Evolutionary conservation across 108 stramenopile genomes (phyloP).

Genomic region (Pseudonitzschia multiseries): DNA sequence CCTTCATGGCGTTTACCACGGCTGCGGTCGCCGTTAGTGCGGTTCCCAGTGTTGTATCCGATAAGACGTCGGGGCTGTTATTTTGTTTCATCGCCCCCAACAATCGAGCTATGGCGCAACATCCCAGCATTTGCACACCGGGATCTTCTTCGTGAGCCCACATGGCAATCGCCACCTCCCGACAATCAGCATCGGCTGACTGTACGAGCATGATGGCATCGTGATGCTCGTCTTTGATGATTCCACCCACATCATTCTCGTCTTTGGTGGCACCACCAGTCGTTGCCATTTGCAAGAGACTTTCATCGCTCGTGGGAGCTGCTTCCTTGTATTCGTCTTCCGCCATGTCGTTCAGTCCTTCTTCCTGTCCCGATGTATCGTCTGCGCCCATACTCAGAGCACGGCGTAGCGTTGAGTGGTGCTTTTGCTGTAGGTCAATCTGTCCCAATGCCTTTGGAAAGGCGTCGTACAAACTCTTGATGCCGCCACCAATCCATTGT

Average conservation of each 20-base stretch:
- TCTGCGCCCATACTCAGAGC: conserved; percentile 54
- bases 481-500: conserved; percentile 87
- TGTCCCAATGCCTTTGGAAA: conserved; percentile 71
- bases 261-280: conserved; percentile 39
- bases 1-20: conserved; percentile 87
- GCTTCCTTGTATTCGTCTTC: conserved; percentile 42
- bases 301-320: conserved; percentile 3
- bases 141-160: conserved; percentile 91
- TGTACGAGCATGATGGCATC: conserved; percentile 90
- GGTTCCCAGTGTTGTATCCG: conserved; percentile 43
- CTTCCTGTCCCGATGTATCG: conserved; percentile 20
- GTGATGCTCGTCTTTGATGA: conserved; percentile 80
- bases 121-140: conserved; percentile 86
- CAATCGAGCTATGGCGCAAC: conserved; percentile 55
- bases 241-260: conserved; percentile 16
- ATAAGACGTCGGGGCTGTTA: neutral
- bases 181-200: conserved; percentile 47
- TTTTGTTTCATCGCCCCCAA: conserved; percentile 18
- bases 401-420: conserved; percentile 48
- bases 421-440: conserved; percentile 47
- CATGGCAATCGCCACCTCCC: conserved; percentile 76
- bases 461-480: conserved; percentile 75
- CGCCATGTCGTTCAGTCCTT: conserved; percentile 16
- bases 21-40: conserved; percentile 68
- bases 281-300: conserved; percentile 23